Evolutionary conservation across 257 asterid species (phyloP).

Genomic region (Solanum pimpinellifolium): DNA sequence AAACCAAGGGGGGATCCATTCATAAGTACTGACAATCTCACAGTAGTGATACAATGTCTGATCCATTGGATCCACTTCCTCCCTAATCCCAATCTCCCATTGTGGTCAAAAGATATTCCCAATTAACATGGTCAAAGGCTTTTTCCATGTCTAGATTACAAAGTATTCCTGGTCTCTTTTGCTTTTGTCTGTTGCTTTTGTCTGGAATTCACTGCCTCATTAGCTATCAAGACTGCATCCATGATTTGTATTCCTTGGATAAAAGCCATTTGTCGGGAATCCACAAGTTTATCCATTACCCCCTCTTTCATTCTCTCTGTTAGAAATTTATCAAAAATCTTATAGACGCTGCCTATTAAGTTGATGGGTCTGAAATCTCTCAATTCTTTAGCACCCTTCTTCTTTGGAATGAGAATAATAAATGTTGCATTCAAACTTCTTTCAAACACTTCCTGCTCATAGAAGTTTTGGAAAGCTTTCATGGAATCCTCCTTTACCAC

Average conservation of each 20-base stretch:
- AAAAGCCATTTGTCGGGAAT: not conserved
- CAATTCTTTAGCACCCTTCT: not conserved
- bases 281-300: not conserved
- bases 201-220: not conserved
- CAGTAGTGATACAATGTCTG: too few species aligned
- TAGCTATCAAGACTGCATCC: not conserved
- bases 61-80: too few species aligned
- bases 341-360: not conserved
- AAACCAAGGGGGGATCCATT: too few species aligned
- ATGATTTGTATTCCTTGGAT: not conserved
- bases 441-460: not conserved
- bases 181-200: not conserved
- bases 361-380: not conserved
- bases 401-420: not conserved
- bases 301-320: not conserved
- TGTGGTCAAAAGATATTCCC: too few species aligned
- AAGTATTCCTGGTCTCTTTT: too few species aligned
- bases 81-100: too few species aligned
- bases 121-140: too few species aligned
- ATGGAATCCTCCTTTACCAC: not conserved
- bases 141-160: too few species aligned
- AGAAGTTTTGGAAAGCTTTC: not conserved
- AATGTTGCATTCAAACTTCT: not conserved
- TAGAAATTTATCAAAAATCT: not conserved
- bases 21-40: too few species aligned